phyloP scores from a whole-genome alignment of 441 rosid genomes.

The Euphorbia corollata region DNA sequence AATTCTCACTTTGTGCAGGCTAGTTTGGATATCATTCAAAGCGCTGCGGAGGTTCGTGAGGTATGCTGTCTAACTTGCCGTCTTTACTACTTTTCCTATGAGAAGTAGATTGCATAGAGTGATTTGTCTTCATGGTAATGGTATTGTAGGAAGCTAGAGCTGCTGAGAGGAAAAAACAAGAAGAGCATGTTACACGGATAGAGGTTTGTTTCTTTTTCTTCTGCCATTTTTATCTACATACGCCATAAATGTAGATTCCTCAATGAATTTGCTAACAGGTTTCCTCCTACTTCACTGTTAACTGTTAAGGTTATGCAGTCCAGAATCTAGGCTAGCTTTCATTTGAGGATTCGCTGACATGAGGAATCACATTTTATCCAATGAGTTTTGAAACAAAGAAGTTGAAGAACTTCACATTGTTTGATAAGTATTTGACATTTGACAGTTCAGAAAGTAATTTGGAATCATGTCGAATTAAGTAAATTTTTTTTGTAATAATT shows the following conservation, averaged over 20 bases:
- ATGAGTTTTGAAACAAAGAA: too few species aligned
- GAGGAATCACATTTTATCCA: background rate
- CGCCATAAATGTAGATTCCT: background rate
- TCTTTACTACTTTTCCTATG: background rate
- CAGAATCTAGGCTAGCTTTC: background rate
- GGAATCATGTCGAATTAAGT: background rate
- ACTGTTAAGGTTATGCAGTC: background rate
- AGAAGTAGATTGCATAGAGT: slow-evolving; percentile 9
- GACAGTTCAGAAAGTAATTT: too few species aligned
- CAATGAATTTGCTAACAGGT: background rate
- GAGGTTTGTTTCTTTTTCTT: slow-evolving; percentile 46
- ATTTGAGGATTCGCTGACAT: background rate
- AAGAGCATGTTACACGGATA: slow-evolving; percentile 57
- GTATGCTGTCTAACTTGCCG: slow-evolving; percentile 34
- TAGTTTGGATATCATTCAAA: slow-evolving; percentile 78
- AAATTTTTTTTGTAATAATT: background rate
- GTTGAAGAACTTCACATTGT: too few species aligned
- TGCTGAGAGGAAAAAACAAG: slow-evolving; percentile 74
- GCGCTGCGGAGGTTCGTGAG: slow-evolving; percentile 88
- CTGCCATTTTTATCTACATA: background rate
- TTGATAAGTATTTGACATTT: too few species aligned
- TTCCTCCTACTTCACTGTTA: background rate
- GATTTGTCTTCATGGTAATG: slow-evolving; percentile 13
- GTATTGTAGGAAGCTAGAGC: slow-evolving; percentile 67
- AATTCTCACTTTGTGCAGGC: slow-evolving; percentile 46